phyloP scores from a whole-genome alignment of 192 early-diverging fungal species.

The Coemansia sp. region DNA sequence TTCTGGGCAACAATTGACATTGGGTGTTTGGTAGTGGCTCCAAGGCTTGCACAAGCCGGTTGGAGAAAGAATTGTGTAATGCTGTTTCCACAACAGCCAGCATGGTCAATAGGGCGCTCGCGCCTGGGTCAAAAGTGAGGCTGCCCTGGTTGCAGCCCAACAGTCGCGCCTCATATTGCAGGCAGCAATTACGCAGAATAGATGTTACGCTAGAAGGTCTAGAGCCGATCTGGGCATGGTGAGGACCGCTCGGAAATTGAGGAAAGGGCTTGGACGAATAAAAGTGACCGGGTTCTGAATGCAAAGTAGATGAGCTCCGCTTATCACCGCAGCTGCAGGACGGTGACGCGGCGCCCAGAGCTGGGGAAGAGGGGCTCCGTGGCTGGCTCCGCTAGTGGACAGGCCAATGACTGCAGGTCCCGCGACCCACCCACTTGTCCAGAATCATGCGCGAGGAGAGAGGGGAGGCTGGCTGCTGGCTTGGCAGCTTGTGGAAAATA shows the following conservation, averaged over 20 bases:
- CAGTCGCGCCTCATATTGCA: too few relatives aligned
- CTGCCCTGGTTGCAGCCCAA: not conserved
- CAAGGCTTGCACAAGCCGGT: not conserved
- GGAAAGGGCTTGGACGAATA: not conserved
- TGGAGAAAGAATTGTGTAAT: not conserved
- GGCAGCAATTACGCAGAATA: too few relatives aligned
- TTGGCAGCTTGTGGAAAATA: slow-evolving; percentile 12
- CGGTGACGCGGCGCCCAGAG: not conserved
- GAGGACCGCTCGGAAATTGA: not conserved
- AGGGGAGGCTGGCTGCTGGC: slow-evolving; percentile 9
- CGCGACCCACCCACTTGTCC: not conserved
- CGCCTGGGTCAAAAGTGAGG: not conserved
- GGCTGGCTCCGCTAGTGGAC: slow-evolving; percentile 8
- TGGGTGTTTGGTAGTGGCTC: too few relatives aligned
- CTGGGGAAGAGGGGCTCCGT: not conserved
- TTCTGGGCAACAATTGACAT: not conserved
- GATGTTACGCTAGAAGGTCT: not conserved
- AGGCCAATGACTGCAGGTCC: slow-evolving; percentile 11
- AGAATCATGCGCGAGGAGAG: slow-evolving; percentile 10
- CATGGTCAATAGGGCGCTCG: not conserved
- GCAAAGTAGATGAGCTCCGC: not conserved
- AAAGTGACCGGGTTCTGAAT: not conserved
- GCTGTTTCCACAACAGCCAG: not conserved
- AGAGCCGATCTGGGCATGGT: not conserved
- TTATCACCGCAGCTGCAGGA: not conserved